A percentile compares a stretch with the other conserved stretches of the same genome.
Evolutionary conservation across 257 asterid species (phyloP).

Genomic region (Gentiana straminea): DNA sequence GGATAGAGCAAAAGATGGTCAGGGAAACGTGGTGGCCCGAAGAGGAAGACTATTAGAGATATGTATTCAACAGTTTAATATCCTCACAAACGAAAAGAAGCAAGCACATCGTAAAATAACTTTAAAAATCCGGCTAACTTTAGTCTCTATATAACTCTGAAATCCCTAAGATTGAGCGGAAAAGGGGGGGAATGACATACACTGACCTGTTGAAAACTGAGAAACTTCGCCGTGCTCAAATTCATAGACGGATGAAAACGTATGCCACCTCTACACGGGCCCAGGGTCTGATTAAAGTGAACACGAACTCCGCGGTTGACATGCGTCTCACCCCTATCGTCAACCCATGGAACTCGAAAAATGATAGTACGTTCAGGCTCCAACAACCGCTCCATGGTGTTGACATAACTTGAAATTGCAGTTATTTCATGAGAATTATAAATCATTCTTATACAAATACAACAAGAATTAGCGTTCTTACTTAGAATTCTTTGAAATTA

Average conservation of each 20-base stretch:
- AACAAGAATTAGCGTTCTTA: constrained; percentile 22
- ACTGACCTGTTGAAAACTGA: constrained; percentile 86
- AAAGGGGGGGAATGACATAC: background rate
- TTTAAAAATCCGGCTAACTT: too few species aligned
- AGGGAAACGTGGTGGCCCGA: constrained; percentile 11
- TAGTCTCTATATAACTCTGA: too few species aligned
- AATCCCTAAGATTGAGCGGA: too few species aligned
- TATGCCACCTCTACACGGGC: constrained; percentile 98
- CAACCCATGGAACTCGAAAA: constrained; percentile 96
- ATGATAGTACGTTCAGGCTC: constrained; percentile 88
- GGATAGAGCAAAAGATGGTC: constrained; percentile 17
- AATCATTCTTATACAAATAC: background rate
- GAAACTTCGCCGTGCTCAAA: constrained; percentile 92
- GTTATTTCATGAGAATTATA: constrained; percentile 7
- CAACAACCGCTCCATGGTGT: constrained; percentile 87
- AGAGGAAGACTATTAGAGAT: background rate
- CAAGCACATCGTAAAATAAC: background rate
- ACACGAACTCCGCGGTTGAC: constrained; percentile 94
- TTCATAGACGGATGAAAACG: constrained; percentile 91
- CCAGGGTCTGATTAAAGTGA: constrained; percentile 90
- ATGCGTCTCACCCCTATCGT: constrained; percentile 92
- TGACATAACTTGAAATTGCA: constrained; percentile 59
- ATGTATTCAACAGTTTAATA: background rate
- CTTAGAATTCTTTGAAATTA: constrained; percentile 88
- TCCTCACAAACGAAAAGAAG: background rate